phyloP scores from a whole-genome alignment of 768 basidiomycete species.

The Brasilioporus rufonigricans region DNA sequence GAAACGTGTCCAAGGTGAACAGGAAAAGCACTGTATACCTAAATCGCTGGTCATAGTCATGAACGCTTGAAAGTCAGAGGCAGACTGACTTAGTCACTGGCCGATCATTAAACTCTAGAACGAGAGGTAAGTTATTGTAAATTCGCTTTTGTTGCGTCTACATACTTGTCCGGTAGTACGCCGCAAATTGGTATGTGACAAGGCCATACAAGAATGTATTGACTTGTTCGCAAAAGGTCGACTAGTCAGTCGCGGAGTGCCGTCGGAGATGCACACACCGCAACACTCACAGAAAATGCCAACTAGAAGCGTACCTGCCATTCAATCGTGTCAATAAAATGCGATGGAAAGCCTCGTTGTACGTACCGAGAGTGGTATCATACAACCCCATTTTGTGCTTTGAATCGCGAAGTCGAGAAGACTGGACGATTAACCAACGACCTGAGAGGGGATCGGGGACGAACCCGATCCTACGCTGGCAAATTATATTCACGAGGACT shows the following conservation, averaged over 20 bases:
- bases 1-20: neutral
- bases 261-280: too few species aligned
- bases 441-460: neutral
- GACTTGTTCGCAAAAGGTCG: neutral
- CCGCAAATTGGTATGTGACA: neutral
- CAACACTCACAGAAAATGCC: neutral
- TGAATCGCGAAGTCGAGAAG: neutral
- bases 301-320: neutral
- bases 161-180: neutral
- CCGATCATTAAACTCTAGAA: neutral
- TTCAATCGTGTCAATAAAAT: neutral
- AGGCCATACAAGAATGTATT: slow-evolving; percentile 37
- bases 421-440: neutral
- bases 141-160: neutral
- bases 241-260: neutral
- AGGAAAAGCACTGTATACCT: neutral
- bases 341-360: neutral
- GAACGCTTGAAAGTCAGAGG: too few species aligned
- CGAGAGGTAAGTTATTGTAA: neutral
- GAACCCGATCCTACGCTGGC: too few species aligned
- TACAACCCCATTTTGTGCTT: neutral
- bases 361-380: neutral
- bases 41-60: neutral
- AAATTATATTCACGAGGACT: neutral
- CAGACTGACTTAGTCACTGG: neutral